A percentile compares a stretch with the other conserved stretches of the same genome.
Evolutionary conservation across 805 yeast species (phyloP).

Genomic region (Deakozyma indianensis): DNA sequence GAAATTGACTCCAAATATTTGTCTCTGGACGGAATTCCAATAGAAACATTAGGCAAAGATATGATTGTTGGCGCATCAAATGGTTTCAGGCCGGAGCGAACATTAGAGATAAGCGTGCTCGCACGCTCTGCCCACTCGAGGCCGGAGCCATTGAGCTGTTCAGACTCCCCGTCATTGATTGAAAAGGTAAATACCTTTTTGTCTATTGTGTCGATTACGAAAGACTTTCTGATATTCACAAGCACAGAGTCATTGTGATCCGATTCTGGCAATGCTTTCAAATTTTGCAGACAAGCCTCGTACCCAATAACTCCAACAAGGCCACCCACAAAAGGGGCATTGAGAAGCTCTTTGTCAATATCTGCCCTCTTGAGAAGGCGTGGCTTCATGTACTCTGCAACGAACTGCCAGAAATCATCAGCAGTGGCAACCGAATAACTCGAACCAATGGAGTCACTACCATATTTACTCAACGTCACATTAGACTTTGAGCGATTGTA

Average conservation of each 20-base stretch:
- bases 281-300: slow-evolving; percentile 2
- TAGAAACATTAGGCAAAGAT: slow-evolving; percentile 12
- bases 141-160: not conserved
- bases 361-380: slow-evolving; percentile 15
- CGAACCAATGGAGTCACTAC: not conserved
- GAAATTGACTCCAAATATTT: slow-evolving; percentile 42
- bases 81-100: slow-evolving; percentile 12
- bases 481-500: not conserved
- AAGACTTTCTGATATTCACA: slow-evolving; percentile 51
- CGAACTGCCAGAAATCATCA: slow-evolving; percentile 31
- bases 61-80: slow-evolving; percentile 11
- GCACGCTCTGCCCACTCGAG: slow-evolving; percentile 22
- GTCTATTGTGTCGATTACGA: slow-evolving; percentile 37
- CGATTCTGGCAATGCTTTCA: not conserved
- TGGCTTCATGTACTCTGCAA: slow-evolving; percentile 36
- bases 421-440: not conserved
- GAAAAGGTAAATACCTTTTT: slow-evolving; percentile 39
- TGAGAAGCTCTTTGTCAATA: slow-evolving; percentile 10
- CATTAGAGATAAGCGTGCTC: slow-evolving; percentile 6
- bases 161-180: slow-evolving; percentile 26
- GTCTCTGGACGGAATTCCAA: slow-evolving; percentile 32
- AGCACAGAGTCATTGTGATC: slow-evolving; percentile 18
- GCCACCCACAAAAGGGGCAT: slow-evolving; percentile 83
- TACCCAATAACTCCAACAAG: slow-evolving; percentile 74
- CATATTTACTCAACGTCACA: not conserved